phyloP scores from a whole-genome alignment of 2,329 filamentous ascomycete genomes.

The Aspergillus proliferans region DNA sequence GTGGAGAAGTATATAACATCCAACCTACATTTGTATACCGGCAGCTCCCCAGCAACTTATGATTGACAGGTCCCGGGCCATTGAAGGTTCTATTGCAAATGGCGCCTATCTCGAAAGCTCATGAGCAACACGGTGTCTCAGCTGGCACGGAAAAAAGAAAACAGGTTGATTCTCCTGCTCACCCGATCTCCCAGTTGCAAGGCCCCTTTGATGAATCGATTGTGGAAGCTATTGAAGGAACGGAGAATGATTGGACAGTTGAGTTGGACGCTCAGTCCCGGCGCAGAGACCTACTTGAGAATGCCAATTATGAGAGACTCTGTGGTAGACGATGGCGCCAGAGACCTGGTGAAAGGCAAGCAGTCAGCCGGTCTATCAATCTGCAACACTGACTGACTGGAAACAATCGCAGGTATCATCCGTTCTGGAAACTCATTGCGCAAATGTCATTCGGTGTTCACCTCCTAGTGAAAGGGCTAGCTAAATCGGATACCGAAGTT shows the following conservation, averaged over 20 bases:
- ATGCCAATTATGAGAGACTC: constrained; percentile 61
- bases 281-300: constrained; percentile 62
- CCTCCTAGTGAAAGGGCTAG: constrained; percentile 73
- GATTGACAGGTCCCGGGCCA: background rate
- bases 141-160: constrained; percentile 1
- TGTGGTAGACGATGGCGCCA: constrained; percentile 72
- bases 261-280: constrained; percentile 42
- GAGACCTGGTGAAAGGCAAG: constrained; percentile 56
- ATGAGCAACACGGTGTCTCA: constrained; percentile 3
- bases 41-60: no score
- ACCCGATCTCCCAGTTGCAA: constrained; percentile 39
- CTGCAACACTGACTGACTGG: constrained; percentile 1
- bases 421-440: constrained; percentile 80
- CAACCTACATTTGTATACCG: background rate
- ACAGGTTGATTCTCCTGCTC: constrained; percentile 19
- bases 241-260: constrained; percentile 23
- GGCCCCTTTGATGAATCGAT: constrained; percentile 43
- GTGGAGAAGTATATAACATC: background rate
- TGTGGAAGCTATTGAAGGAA: constrained; percentile 26
- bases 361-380: background rate
- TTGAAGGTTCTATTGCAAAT: background rate
- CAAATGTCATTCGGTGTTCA: constrained; percentile 94
- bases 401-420: constrained; percentile 59
- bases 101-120: constrained; percentile 3
- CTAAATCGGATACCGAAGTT: constrained; percentile 83